Evolutionary conservation across 1,284 basidiomycete genomes (phyloP), one percentile per base, ranked within the genome.

Genomic region (Ustilago tritici): DNA sequence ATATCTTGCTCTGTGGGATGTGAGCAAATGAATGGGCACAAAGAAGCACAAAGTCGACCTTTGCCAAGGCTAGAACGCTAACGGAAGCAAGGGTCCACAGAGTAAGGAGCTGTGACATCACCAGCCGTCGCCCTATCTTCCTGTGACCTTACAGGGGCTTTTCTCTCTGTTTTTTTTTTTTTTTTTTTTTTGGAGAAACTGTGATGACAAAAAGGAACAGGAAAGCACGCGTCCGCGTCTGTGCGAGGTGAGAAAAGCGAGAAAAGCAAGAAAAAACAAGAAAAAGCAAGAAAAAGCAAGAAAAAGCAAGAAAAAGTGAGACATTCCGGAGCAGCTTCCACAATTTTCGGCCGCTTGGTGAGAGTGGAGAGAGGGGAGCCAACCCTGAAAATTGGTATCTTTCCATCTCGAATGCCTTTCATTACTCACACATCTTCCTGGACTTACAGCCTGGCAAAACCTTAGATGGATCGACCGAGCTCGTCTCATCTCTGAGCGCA

Each of bases 401-500:
- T 43, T 43, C 55, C n/a, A 57, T 32, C 41, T 28, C 23, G 23
- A 56, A 14, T 35, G 19, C 32, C 56, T 47, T 23, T 4, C 31
- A 10, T 23, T 2, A 19, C 23, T 11, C 46, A 23, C 28, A 8
- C 17, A 34, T 55, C 35, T 47, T 4, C 4, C 4, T 15, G n/a
- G 1, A 34, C 46, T 9, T 34, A 28, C 23, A 28, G 23, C 23
- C 23, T 35, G 36, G 41, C 46, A 58, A 47, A 32, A 9, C 28
- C 28, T 58, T 49, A 28, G 12, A 47, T 23, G n/a, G 23, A 36
- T 47, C 34, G 23, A 38, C 56, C 56, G 56, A 58, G 46, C 43
- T 49, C 56, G 46, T 58, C 46, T 58, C 46, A 15, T 23, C 9
- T 57, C 56, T 49, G 56, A 58, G 56, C 56, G 56, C 56, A 58